A percentile compares a stretch with the other conserved stretches of the same genome.
phyloP scores from a whole-genome alignment of 2,329 filamentous ascomycete species.

The Incumbomyces lentus region DNA sequence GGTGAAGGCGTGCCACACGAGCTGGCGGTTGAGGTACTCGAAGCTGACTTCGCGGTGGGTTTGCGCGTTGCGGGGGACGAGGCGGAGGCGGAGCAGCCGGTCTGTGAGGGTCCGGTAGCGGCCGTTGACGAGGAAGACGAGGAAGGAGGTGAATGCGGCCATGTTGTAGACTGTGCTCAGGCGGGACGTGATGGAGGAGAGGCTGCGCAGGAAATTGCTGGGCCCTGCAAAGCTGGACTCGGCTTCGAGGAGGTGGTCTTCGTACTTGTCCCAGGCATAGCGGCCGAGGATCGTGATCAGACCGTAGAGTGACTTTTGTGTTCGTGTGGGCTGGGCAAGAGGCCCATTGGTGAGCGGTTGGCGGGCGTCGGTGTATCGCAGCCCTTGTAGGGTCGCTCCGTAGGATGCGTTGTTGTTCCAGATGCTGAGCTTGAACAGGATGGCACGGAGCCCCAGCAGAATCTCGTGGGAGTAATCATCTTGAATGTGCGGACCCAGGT shows the following conservation, averaged over 20 bases:
- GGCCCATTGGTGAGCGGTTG: constrained; percentile 38
- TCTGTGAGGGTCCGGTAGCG: constrained; percentile 86
- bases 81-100: constrained; percentile 68
- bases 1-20: constrained; percentile 99
- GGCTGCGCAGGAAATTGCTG: constrained; percentile 39
- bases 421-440: constrained; percentile 87
- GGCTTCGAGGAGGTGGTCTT: constrained; percentile 68
- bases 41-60: constrained; percentile 89
- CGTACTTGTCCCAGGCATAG: constrained; percentile 88
- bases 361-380: constrained; percentile 80
- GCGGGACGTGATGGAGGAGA: constrained; percentile 60
- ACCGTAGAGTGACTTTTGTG: constrained; percentile 78
- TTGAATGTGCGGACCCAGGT: constrained; percentile 64
- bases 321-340: constrained; percentile 59
- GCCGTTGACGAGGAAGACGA: constrained; percentile 83
- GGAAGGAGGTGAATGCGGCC: constrained; percentile 73
- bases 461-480: constrained; percentile 88
- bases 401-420: constrained; percentile 97
- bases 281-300: constrained; percentile 74
- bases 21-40: constrained; percentile 91
- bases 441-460: constrained; percentile 60
- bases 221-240: constrained; percentile 54
- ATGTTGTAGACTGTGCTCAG: constrained; percentile 67
- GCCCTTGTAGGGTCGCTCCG: constrained; percentile 81
- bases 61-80: constrained; percentile 75